Evolutionary conservation across 106 monocot genomes (phyloP).

Genomic region (Dendrobium catenatum): DNA sequence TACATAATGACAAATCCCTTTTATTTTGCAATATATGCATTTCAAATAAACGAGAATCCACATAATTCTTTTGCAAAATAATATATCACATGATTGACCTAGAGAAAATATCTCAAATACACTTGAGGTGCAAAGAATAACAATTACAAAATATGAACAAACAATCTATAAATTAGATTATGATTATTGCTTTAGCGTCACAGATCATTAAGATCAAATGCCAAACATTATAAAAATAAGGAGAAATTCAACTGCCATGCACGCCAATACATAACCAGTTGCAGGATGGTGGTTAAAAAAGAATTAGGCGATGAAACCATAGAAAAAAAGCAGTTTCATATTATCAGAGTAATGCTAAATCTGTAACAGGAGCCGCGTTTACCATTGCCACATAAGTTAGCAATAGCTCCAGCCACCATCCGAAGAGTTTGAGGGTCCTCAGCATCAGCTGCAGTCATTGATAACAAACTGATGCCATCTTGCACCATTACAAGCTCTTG

Average conservation of each 20-base stretch:
- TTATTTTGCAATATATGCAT: too few relatives aligned
- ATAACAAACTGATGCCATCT: slow-evolving; percentile 74
- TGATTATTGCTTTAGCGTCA: not conserved
- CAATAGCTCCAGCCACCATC: slow-evolving; percentile 99
- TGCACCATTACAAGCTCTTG: slow-evolving; percentile 94
- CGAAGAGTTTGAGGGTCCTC: slow-evolving; percentile 98
- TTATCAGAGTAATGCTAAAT: not conserved
- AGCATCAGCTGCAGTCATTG: slow-evolving; percentile 74
- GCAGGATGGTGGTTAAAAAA: not conserved
- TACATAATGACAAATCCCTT: too few relatives aligned
- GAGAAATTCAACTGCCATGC: not conserved
- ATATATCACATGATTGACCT: not conserved
- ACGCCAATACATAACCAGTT: not conserved
- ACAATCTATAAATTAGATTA: not conserved
- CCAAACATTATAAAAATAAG: not conserved
- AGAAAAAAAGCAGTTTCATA: not conserved
- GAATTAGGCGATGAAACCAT: not conserved
- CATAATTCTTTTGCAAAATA: not conserved
- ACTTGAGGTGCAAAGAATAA: not conserved
- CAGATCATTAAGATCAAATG: not conserved
- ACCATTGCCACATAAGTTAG: slow-evolving; percentile 99
- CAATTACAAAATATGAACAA: not conserved
- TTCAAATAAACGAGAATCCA: not conserved
- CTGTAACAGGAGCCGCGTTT: slow-evolving; percentile 5
- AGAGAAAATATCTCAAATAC: not conserved